These are phyloP conservation scores for Verruconis gallopava DNA, from an alignment of 2,329 filamentous ascomycete species.

Conservation along the genomic window DNA sequence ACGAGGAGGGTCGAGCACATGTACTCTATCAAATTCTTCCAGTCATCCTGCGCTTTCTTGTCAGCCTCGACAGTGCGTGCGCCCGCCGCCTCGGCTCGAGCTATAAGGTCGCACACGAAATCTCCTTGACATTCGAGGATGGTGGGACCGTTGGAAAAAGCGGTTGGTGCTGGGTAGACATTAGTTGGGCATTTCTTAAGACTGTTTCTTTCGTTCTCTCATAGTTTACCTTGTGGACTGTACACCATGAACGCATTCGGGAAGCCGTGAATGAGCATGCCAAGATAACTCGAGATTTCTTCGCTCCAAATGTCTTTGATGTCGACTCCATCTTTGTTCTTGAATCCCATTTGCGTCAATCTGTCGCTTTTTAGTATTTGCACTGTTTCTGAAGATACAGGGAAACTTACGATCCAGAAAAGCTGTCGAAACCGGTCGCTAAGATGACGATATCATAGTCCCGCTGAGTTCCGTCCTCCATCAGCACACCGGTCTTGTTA, in stretches of 20 bases:
- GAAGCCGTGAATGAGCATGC: conserved; percentile 2
- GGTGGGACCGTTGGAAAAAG: conserved; percentile 37
- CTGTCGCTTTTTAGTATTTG: background rate
- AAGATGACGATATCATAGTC: conserved; percentile 32
- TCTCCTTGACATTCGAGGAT: conserved; percentile 42
- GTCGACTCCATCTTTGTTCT: conserved; percentile 6
- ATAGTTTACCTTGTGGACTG: conserved; percentile 28
- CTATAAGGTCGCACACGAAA: background rate
- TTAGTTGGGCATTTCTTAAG: too few species aligned
- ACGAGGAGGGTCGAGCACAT: conserved; percentile 1
- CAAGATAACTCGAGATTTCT: conserved; percentile 1
- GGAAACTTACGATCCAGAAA: conserved; percentile 5
- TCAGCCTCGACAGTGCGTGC: conserved; percentile 1
- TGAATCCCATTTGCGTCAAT: conserved; percentile 5
- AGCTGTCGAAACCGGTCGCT: conserved; percentile 30
- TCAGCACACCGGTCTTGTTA: conserved; percentile 25
- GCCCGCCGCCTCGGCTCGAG: background rate
- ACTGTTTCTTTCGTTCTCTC: too few species aligned
- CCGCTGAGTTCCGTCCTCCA: conserved; percentile 25
- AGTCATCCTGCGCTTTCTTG: background rate
- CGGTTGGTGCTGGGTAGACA: conserved; percentile 30
- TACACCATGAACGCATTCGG: conserved; percentile 24
- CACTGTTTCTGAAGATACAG: background rate
- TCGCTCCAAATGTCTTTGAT: conserved; percentile 1
- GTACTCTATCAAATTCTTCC: background rate